These are phyloP conservation scores for Penicillium desertorum DNA, from an alignment of 495 filamentous ascomycete genomes.

Conservation along the genomic window DNA sequence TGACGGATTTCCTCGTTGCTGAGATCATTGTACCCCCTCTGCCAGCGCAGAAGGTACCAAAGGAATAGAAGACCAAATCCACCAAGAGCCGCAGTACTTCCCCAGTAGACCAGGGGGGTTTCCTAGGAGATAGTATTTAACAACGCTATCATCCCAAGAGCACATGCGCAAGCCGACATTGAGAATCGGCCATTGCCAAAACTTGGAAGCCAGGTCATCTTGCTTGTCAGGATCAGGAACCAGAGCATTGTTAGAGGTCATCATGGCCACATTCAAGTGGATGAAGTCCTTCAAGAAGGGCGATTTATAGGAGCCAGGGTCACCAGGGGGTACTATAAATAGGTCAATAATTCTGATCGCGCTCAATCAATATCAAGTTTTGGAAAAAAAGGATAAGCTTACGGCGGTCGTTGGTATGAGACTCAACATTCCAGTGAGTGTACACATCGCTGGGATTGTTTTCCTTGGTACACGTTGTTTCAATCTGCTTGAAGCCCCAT, in stretches of 20 bases:
- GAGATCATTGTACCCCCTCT: constrained; percentile 88
- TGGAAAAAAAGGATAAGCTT: constrained; percentile 42
- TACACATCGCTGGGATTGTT: constrained; percentile 92
- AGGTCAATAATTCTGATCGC: constrained; percentile 4
- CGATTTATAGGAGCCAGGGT: constrained; percentile 92
- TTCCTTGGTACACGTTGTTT: constrained; percentile 90
- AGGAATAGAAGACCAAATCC: constrained; percentile 66
- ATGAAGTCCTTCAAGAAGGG: constrained; percentile 96
- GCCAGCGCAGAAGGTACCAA: constrained; percentile 94
- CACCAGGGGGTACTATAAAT: constrained; percentile 74
- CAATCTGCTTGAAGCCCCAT: constrained; percentile 99
- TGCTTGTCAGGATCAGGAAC: constrained; percentile 99
- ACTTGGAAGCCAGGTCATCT: constrained; percentile 92
- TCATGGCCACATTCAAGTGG: constrained; percentile 98
- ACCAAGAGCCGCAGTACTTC: constrained; percentile 74
- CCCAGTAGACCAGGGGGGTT: constrained; percentile 96
- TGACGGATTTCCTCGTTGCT: constrained; percentile 77
- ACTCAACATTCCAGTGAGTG: constrained; percentile 98
- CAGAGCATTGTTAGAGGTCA: constrained; percentile 98
- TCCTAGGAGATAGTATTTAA: constrained; percentile 98
- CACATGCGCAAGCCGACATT: constrained; percentile 97
- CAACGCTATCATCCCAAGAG: constrained; percentile 90
- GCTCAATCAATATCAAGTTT: constrained; percentile 15
- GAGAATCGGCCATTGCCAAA: constrained; percentile 98
- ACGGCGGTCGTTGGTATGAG: constrained; percentile 92